Evolutionary conservation across 768 basidiomycete species (phyloP).

Genomic region (Tulasnella sp.): DNA sequence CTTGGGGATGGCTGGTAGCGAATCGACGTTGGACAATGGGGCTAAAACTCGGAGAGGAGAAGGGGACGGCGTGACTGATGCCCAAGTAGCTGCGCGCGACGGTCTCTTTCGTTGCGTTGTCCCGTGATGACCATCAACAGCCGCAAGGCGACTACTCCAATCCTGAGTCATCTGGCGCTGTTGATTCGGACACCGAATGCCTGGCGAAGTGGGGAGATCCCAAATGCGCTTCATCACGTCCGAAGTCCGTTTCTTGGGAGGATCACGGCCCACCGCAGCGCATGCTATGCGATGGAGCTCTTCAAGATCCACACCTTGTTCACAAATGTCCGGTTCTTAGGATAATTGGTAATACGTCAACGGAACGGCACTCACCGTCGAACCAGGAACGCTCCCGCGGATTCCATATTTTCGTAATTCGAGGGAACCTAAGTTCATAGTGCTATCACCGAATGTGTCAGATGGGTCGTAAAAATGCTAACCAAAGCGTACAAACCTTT

Average conservation of each 20-base stretch:
- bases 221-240: slow-evolving; percentile 40
- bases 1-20: background rate
- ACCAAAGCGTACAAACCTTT: slow-evolving; percentile 38
- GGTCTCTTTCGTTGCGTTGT: background rate
- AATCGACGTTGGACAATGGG: background rate
- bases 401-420: slow-evolving; percentile 63
- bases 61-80: background rate
- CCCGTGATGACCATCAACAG: background rate
- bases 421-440: slow-evolving; percentile 78
- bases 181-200: slow-evolving; percentile 31
- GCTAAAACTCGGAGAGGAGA: background rate
- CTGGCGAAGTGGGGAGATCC: slow-evolving; percentile 36
- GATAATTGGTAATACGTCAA: background rate
- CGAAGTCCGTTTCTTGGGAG: slow-evolving; percentile 42
- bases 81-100: background rate
- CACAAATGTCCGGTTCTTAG: background rate
- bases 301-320: slow-evolving; percentile 37
- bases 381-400: slow-evolving; percentile 56
- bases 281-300: slow-evolving; percentile 50
- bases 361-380: slow-evolving; percentile 32
- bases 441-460: slow-evolving; percentile 38
- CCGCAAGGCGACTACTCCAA: background rate
- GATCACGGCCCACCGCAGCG: slow-evolving; percentile 47
- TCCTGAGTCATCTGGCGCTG: slow-evolving; percentile 21
- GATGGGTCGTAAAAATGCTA: slow-evolving; percentile 3